phyloP scores from a whole-genome alignment of 2,329 filamentous ascomycete species.

The Fusarium avenaceum region DNA sequence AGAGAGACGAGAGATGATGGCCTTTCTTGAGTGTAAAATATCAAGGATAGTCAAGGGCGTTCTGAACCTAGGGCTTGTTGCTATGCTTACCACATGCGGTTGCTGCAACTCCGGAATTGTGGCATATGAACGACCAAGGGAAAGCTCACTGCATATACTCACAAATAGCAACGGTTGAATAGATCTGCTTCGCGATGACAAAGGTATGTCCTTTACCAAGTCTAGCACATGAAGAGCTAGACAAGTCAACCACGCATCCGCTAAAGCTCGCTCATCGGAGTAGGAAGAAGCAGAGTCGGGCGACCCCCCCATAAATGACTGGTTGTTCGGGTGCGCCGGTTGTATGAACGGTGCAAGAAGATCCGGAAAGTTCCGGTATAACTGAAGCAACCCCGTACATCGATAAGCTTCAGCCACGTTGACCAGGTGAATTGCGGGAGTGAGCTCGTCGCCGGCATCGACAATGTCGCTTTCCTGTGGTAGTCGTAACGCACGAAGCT shows the following conservation, averaged over 20 bases:
- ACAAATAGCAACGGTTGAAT: slow-evolving; percentile 61
- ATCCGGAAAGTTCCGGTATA: slow-evolving; percentile 56
- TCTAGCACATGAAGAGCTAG: slow-evolving; percentile 61
- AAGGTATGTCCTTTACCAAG: slow-evolving; percentile 58
- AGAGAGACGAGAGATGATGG: slow-evolving; percentile 36
- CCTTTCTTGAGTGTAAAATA: slow-evolving; percentile 33
- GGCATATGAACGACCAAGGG: slow-evolving; percentile 50
- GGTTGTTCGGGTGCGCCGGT: slow-evolving; percentile 4
- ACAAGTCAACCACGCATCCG: slow-evolving; percentile 58
- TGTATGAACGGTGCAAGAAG: slow-evolving; percentile 51
- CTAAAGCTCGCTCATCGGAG: slow-evolving; percentile 2
- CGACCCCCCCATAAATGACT: slow-evolving; percentile 7
- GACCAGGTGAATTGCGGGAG: slow-evolving; percentile 45
- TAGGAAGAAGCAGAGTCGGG: slow-evolving; percentile 12
- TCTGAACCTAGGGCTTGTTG: slow-evolving; percentile 37
- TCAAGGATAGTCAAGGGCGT: slow-evolving; percentile 19
- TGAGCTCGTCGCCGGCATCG: slow-evolving; percentile 47
- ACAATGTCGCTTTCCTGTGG: slow-evolving; percentile 36
- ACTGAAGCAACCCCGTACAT: slow-evolving; percentile 47
- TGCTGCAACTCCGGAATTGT: slow-evolving; percentile 14
- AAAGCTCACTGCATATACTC: slow-evolving; percentile 59
- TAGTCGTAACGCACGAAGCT: slow-evolving; percentile 36
- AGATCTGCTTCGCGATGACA: slow-evolving; percentile 60
- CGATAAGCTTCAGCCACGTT: slow-evolving; percentile 49
- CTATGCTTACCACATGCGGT: slow-evolving; percentile 27